These are phyloP conservation scores for Leccinellum rugosiceps DNA, from an alignment of 768 basidiomycete species.

Conservation along the genomic window DNA sequence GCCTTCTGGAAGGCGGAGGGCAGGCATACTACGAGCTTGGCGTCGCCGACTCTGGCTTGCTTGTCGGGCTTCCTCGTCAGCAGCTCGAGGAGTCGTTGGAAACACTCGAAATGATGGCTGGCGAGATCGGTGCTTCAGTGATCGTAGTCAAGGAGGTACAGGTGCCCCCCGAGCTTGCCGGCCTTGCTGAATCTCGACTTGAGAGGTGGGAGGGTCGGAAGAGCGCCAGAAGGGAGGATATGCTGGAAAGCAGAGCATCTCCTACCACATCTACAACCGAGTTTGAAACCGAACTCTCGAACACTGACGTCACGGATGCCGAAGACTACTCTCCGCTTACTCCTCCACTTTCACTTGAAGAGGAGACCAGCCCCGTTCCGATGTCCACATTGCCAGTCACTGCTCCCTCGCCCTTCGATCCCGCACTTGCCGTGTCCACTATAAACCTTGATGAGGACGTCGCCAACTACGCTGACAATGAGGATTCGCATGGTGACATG, in stretches of 20 bases:
- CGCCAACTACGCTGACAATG: constrained; percentile 29
- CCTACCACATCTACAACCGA: constrained; percentile 38
- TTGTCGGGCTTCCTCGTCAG: constrained; percentile 70
- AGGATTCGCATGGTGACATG: constrained; percentile 7
- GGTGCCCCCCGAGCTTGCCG: constrained; percentile 53
- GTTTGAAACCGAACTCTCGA: constrained; percentile 35
- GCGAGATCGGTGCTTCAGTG: constrained; percentile 89
- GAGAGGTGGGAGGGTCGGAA: constrained; percentile 37
- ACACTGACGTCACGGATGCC: constrained; percentile 37
- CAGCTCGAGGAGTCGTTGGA: constrained; percentile 81
- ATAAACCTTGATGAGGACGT: constrained; percentile 46
- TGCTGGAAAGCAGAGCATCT: constrained; percentile 24
- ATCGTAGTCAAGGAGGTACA: constrained; percentile 88
- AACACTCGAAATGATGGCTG: constrained; percentile 92
- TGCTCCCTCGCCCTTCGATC: constrained; percentile 30
- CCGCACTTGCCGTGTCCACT: constrained; percentile 36
- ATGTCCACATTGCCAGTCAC: too few species aligned
- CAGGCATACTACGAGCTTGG: constrained; percentile 82
- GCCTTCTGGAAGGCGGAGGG: constrained; percentile 80
- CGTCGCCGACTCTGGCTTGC: constrained; percentile 83
- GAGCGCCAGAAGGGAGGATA: constrained; percentile 35
- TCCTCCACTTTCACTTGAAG: constrained; percentile 6
- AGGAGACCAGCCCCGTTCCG: neutral
- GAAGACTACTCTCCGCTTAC: constrained; percentile 29
- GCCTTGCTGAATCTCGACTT: constrained; percentile 30